Base-by-base conservation (phyloP, 139 green algal genomes). In the Desmodesmus armatus region DNA sequence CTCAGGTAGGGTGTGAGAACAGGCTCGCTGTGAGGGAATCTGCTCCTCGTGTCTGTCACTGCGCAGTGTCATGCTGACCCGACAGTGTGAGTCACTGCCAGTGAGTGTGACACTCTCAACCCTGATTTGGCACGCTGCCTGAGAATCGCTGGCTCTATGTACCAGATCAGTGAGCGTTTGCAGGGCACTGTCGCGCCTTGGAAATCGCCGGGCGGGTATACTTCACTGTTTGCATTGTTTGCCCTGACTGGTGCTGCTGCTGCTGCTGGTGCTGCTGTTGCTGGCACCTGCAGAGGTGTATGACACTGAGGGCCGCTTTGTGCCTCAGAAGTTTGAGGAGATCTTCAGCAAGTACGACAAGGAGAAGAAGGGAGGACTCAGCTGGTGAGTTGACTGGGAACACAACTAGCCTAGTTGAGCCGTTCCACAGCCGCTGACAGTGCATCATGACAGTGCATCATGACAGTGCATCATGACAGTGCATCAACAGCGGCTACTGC, bases 251-350 rank as follows among this genome's bases (percentile, higher is more conserved):
- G 6, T 66, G 60, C 60, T 69, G 60, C 60, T 69, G 27, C 60
- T 69, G 60, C 60, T 37, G 44, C 44, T 62, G 29, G 2, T 85
- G 21, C 78, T 44, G 37, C 44, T 39, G 13, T 23, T 55, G 60
- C n/a, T 69, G 60, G 27, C 33, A n/a, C 25, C 25, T 66, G 31
- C 67, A 55, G 81, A 92, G 88, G 84, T 89, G 31, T 96, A 91
- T 83, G 93, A 96, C 87, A 95, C 89, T 0, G 93, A 95, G 88
- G 93, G 93, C 1, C 91, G 93, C 66, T 96, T 94, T 77, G 88
- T 95, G 71, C 93, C 93, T 33, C 65, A 94, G 72, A 96, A 95
- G 82, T 94, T 94, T 79, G 89, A 92, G 72, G 69, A 90, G 62
- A 60, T 91, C 21, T 89, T 88, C 60, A 85, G 79, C 75, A 94